Percentiles rank a stretch among this genome's conserved stretches.
Conservation (phyloP, 345 rosid species). For the Ailanthus altissimus region DNA sequence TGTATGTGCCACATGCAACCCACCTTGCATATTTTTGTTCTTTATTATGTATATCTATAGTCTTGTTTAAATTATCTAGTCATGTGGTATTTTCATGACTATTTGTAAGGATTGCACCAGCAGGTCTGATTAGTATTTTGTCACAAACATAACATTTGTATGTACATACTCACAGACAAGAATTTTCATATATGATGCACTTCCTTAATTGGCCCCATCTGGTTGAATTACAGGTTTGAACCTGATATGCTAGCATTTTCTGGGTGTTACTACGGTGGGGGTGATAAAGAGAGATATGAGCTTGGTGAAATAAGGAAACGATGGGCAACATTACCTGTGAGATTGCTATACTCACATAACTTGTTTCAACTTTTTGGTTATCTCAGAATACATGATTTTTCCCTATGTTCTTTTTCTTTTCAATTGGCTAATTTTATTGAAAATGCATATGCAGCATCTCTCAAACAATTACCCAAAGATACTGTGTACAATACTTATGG, state of each 20-base stretch:
- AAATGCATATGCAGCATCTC: not conserved
- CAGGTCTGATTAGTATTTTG: not conserved
- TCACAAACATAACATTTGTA: not conserved
- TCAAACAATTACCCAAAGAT: not conserved
- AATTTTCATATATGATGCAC: not conserved
- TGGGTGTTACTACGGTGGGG: constrained; percentile 99
- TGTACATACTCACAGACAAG: not conserved
- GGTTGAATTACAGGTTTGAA: constrained; percentile 66
- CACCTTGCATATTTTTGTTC: not conserved
- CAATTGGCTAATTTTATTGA: not conserved
- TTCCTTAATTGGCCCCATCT: constrained; percentile 12
- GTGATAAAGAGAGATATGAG: constrained; percentile 88
- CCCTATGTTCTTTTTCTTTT: no score
- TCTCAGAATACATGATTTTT: not conserved
- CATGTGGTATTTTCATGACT: not conserved
- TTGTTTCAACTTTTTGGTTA: constrained; percentile 1
- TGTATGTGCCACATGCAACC: not conserved
- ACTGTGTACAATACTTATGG: not conserved
- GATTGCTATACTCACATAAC: constrained; percentile 32
- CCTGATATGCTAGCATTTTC: constrained; percentile 99
- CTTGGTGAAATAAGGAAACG: constrained; percentile 91
- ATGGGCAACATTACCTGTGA: constrained; percentile 97
- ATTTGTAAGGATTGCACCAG: not conserved
- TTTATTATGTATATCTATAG: not conserved
- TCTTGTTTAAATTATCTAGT: not conserved